A percentile compares a stretch with the other conserved stretches of the same genome.
Evolutionary conservation across 2,329 filamentous ascomycete genomes (phyloP).

Genomic region (Apiospora arundinis): DNA sequence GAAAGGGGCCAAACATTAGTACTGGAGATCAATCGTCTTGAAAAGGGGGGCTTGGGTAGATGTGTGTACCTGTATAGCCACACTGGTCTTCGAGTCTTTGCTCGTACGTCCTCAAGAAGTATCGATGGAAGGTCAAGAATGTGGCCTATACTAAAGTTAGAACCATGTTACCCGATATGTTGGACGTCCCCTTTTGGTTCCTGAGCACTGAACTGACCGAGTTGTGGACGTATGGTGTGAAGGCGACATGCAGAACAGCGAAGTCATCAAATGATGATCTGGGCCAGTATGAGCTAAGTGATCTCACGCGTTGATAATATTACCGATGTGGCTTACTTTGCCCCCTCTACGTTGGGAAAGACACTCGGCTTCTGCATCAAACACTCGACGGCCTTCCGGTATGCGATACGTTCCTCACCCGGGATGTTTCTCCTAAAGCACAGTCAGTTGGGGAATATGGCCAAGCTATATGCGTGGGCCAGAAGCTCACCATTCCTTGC

Average conservation of each 20-base stretch:
- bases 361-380: slow-evolving; percentile 36
- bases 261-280: slow-evolving; percentile 41
- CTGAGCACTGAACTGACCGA: slow-evolving; percentile 32
- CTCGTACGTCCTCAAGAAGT: slow-evolving; percentile 44
- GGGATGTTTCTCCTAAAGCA: slow-evolving; percentile 36
- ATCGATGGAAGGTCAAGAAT: slow-evolving; percentile 46
- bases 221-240: slow-evolving; percentile 40
- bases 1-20: background rate
- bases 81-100: slow-evolving; percentile 42
- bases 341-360: slow-evolving; percentile 37
- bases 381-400: slow-evolving; percentile 37
- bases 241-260: slow-evolving; percentile 36
- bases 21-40: slow-evolving; percentile 23
- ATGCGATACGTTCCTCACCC: slow-evolving; percentile 34
- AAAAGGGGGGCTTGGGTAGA: slow-evolving; percentile 26
- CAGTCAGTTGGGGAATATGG: slow-evolving; percentile 20
- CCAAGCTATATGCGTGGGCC: no score
- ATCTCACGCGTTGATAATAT: background rate
- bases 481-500: slow-evolving; percentile 38
- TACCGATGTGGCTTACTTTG: slow-evolving; percentile 28
- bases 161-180: background rate
- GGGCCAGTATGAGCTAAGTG: background rate
- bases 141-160: slow-evolving; percentile 33
- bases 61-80: slow-evolving; percentile 42
- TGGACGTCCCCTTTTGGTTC: background rate